Conservation (phyloP, 2,329 filamentous ascomycete genomes). For the Incumbomyces delicatus region DNA sequence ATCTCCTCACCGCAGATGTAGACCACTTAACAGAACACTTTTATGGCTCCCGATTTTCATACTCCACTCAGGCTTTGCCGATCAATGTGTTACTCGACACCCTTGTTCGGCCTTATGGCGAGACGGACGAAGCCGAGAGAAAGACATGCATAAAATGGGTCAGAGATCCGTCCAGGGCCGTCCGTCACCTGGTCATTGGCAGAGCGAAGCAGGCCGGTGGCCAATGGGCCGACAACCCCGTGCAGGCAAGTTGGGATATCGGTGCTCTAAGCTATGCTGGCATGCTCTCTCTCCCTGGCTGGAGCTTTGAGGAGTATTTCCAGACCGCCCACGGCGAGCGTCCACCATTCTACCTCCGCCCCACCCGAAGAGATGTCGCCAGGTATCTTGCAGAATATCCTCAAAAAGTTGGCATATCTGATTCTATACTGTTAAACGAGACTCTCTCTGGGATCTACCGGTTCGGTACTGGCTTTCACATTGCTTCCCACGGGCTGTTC, state of each 20-base stretch:
- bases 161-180: conserved; percentile 39
- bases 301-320: conserved; percentile 47
- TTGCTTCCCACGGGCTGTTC: conserved; percentile 41
- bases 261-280: conserved; percentile 53
- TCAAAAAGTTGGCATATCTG: conserved; percentile 41
- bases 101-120: conserved; percentile 48
- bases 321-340: conserved; percentile 30
- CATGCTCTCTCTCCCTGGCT: conserved; percentile 51
- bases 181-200: conserved; percentile 47
- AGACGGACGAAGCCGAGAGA: conserved; percentile 44
- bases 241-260: conserved; percentile 45
- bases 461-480: conserved; percentile 37
- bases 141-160: conserved; percentile 47
- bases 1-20: conserved; percentile 40
- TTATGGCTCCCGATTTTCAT: conserved; percentile 46
- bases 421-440: conserved; percentile 36
- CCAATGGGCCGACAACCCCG: conserved; percentile 49
- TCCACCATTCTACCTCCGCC: conserved; percentile 44
- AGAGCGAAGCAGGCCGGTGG: conserved; percentile 43
- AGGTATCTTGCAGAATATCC: conserved; percentile 48
- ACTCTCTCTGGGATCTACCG: conserved; percentile 37
- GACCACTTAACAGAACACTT: conserved; percentile 48
- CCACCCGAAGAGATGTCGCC: conserved; percentile 45
- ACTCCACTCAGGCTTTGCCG: conserved; percentile 52
- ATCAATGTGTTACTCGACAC: conserved; percentile 53